Percentiles rank a stretch among this genome's conserved stretches.
Conservation (phyloP, 768 basidiomycete genomes). For the Dioszegia crocea region DNA sequence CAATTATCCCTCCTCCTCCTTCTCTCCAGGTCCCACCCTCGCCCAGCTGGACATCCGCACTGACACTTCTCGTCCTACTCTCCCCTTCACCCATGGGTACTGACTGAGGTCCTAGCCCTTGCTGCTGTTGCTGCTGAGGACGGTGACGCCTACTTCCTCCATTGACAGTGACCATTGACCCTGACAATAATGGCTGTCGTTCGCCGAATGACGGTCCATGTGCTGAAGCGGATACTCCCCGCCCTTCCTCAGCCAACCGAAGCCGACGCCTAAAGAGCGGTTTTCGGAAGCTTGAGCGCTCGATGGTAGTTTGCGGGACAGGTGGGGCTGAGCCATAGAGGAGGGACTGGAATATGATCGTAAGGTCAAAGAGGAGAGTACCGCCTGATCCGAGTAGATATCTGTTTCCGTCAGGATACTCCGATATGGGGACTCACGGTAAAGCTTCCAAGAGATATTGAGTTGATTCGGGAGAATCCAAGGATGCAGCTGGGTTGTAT, state of each 20-base stretch:
- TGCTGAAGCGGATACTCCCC: background rate
- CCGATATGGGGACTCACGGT: constrained; percentile 71
- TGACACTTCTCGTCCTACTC: constrained; percentile 12
- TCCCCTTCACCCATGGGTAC: background rate
- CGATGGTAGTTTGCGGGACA: constrained; percentile 11
- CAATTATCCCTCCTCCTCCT: background rate
- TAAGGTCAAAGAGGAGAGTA: constrained; percentile 86
- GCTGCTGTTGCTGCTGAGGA: background rate
- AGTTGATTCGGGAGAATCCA: constrained; percentile 57
- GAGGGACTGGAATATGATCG: constrained; percentile 79
- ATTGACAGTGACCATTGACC: background rate
- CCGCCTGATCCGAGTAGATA: constrained; percentile 90
- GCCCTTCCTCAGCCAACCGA: constrained; percentile 26
- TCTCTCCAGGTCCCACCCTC: background rate
- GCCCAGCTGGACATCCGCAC: constrained; percentile 10
- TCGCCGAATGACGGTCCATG: background rate
- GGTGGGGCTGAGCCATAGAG: constrained; percentile 58
- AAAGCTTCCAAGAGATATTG: constrained; percentile 74
- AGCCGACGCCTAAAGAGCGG: constrained; percentile 9
- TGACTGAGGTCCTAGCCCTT: too few species aligned
- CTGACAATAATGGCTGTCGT: constrained; percentile 15
- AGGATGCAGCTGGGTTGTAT: constrained; percentile 58
- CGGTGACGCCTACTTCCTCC: background rate
- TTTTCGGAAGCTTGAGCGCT: constrained; percentile 8
- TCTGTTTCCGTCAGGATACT: too few species aligned